Conservation (phyloP, 129 eudicot species). For the Smallanthus sonchifolius region DNA sequence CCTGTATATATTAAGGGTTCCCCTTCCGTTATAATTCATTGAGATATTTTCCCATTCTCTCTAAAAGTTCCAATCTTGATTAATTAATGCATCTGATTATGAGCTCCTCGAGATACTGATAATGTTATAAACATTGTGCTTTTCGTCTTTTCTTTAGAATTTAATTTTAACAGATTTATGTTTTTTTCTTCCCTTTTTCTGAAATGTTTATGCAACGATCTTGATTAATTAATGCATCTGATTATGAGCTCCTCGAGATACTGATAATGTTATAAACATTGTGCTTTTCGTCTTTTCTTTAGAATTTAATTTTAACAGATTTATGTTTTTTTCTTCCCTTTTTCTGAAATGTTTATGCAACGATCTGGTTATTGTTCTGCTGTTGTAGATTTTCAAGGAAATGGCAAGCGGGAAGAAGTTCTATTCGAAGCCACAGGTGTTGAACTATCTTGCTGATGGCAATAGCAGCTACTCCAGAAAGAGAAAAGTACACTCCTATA, state of each 20-base stretch:
- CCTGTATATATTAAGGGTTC: too few species aligned
- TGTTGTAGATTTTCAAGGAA: constrained; percentile 37
- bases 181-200: background rate
- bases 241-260: background rate
- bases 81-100: background rate
- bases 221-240: background rate
- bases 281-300: constrained; percentile 11
- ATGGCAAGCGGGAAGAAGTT: constrained; percentile 34
- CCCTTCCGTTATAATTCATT: too few species aligned
- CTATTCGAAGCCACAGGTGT: constrained; percentile 54
- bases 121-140: background rate
- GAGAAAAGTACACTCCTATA: constrained; percentile 26
- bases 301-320: constrained; percentile 19
- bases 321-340: background rate
- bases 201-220: background rate
- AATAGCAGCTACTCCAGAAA: constrained; percentile 20
- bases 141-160: constrained; percentile 25
- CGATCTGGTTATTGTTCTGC: constrained; percentile 1
- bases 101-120: background rate
- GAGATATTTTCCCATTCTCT: too few species aligned
- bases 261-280: background rate
- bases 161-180: background rate
- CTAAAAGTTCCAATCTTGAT: background rate
- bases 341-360: background rate
- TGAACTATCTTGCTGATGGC: constrained; percentile 30